Evolutionary conservation across 768 basidiomycete species (phyloP).

Genomic region (Candolleomyces aberdarensis): DNA sequence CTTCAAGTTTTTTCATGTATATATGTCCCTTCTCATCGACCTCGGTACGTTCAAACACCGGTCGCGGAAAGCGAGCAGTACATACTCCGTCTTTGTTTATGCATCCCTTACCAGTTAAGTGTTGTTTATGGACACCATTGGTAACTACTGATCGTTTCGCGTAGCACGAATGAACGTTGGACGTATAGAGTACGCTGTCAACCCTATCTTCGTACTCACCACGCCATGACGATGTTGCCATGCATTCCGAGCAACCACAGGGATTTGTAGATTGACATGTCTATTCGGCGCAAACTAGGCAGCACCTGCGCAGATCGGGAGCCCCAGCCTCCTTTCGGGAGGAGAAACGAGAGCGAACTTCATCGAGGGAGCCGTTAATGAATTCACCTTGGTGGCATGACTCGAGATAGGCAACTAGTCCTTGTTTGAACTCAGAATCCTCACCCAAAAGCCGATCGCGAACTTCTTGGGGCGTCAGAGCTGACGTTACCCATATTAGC

Average conservation of each 20-base stretch:
- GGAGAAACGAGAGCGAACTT: not conserved
- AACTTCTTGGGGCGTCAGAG: not conserved
- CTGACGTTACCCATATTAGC: not conserved
- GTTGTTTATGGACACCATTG: conserved; percentile 19
- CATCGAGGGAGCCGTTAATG: conserved; percentile 16
- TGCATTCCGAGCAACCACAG: not conserved
- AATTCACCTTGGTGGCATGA: conserved; percentile 28
- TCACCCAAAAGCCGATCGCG: not conserved
- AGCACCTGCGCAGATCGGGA: not conserved
- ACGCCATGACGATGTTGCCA: not conserved
- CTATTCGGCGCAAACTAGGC: not conserved
- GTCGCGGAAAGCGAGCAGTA: conserved; percentile 31
- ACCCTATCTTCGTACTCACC: not conserved
- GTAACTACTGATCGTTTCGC: not conserved
- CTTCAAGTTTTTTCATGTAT: conserved; percentile 29
- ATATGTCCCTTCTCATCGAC: conserved; percentile 28
- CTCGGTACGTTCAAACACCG: conserved; percentile 11
- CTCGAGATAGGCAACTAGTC: conserved; percentile 14
- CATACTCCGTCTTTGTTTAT: conserved; percentile 27
- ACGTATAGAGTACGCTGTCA: not conserved
- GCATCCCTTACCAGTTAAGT: not conserved
- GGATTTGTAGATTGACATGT: not conserved
- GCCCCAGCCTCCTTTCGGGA: not conserved
- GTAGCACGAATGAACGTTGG: not conserved
- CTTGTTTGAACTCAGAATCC: not conserved